Evolutionary conservation across 352 stramenopile genomes (phyloP).

Genomic region (Phytophthora palmivora): DNA sequence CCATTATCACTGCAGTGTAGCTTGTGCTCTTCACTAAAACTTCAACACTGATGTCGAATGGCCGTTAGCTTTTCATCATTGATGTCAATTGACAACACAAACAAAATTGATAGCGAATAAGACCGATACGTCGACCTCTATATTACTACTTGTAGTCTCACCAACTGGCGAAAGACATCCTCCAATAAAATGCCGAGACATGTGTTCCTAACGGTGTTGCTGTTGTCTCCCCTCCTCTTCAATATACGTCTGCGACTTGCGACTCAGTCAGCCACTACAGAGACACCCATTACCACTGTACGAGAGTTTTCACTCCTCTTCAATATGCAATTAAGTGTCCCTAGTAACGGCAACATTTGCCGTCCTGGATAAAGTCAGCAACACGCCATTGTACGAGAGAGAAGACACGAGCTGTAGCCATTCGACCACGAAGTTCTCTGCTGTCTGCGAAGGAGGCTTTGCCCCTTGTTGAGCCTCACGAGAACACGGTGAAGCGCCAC

Average conservation of each 20-base stretch:
- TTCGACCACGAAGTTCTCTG: constrained; percentile 6
- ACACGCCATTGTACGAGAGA: constrained; percentile 35
- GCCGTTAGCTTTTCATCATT: constrained; percentile 1
- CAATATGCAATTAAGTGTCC: constrained; percentile 23
- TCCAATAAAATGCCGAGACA: constrained; percentile 9
- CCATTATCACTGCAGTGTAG: constrained; percentile 6
- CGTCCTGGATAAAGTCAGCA: neutral
- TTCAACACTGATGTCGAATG: neutral
- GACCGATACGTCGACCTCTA: constrained; percentile 23
- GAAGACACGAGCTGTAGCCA: constrained; percentile 1
- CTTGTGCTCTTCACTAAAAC: constrained; percentile 9
- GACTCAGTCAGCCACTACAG: constrained; percentile 3
- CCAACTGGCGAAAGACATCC: constrained; percentile 6
- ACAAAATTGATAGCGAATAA: constrained; percentile 19
- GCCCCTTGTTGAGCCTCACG: neutral
- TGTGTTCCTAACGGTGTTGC: neutral
- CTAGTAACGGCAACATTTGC: neutral
- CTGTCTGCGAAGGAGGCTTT: constrained; percentile 1
- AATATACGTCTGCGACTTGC: constrained; percentile 21
- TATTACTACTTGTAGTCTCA: constrained; percentile 18
- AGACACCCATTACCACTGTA: constrained; percentile 28
- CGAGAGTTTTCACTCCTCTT: constrained; percentile 44
- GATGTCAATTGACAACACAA: constrained; percentile 16
- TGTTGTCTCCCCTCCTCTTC: constrained; percentile 37
- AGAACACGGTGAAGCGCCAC: constrained; percentile 24